A percentile compares a stretch with the other conserved stretches of the same genome.
phyloP scores from a whole-genome alignment of 192 early-diverging fungal species.

The Backusella circina region DNA sequence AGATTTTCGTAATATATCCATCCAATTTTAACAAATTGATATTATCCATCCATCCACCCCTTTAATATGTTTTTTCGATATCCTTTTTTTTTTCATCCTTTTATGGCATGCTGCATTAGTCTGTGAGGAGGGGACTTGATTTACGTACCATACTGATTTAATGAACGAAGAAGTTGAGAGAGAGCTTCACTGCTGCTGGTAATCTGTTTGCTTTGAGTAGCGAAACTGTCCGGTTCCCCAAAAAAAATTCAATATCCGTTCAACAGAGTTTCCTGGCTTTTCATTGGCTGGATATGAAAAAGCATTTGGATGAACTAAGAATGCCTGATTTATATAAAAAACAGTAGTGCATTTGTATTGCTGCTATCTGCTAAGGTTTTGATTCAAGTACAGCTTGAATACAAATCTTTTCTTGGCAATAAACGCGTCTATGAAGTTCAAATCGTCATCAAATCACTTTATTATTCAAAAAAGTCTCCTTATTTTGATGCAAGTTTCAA shows the following conservation, averaged over 20 bases:
- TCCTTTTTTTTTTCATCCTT: background rate
- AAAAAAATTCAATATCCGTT: background rate
- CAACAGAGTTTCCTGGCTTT: background rate
- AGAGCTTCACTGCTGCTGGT: background rate
- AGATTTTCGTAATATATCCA: background rate
- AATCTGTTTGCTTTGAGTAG: background rate
- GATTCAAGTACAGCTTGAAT: no score
- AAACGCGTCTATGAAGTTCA: no score
- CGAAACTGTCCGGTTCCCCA: background rate
- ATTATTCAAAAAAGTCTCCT: no score
- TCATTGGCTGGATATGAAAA: background rate
- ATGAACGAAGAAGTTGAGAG: constrained; percentile 18
- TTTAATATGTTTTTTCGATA: background rate
- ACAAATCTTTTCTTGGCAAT: no score
- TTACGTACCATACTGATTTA: constrained; percentile 15
- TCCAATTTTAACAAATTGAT: background rate
- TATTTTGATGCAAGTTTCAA: no score
- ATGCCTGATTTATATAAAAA: background rate
- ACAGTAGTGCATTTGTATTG: no score
- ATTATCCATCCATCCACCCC: constrained; percentile 12
- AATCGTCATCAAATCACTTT: no score
- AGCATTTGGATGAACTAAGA: no score
- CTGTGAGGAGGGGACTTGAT: background rate
- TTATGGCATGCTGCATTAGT: background rate
- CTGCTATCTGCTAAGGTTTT: no score